Base-by-base conservation (phyloP, 495 filamentous ascomycete genomes). In the Aspergillus nidulans region DNA sequence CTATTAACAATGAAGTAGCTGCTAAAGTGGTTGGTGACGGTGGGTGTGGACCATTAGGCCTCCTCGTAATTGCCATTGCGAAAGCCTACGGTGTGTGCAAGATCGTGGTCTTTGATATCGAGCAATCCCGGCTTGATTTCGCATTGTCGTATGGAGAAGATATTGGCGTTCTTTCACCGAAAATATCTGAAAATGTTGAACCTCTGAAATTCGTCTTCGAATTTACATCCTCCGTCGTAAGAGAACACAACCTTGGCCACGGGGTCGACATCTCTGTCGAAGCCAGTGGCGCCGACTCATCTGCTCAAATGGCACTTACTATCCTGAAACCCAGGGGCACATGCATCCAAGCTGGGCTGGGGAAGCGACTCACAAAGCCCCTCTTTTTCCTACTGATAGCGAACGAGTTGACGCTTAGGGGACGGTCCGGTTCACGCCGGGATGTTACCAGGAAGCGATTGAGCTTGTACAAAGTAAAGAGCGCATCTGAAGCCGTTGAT, bases 401-500 rank as follows among this genome's bases (percentile, higher is more conserved):
- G 18, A 49, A 49, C 19, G 47, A 49, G 32, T 13, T 49, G 30
- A 25, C 19, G 20, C 12, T 49, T 4, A 36, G 19, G 47, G 30
- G 10, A 36, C 20, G 19, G 20, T 39, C 6, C 9, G 47, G 30
- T 49, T 38, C 25, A 49, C 16, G 32, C 30, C 49, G 3, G 34
- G 36, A 1, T 42, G 49, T 16, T 52, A 42, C 20, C 13, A 23
- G 1, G 20, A 26, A 28, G 49, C 49, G 21, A 43, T 52, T 42
- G 49, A 52, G 6, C 19, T 52, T 1, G 39, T 52, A 8, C 6
- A 13, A 0, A 16, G 38, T 4, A 20, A 28, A 42, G 25, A 16
- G 38, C 43, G 2, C 21, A 52, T 16, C 20, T 52, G 36, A 52
- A 52, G 38, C 49, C 34, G 23, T 20, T 42, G 24, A 42, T 42